These are phyloP conservation scores for Botryotinia narcissicola DNA, from an alignment of 2,329 filamentous ascomycete genomes.

Conservation along the genomic window DNA sequence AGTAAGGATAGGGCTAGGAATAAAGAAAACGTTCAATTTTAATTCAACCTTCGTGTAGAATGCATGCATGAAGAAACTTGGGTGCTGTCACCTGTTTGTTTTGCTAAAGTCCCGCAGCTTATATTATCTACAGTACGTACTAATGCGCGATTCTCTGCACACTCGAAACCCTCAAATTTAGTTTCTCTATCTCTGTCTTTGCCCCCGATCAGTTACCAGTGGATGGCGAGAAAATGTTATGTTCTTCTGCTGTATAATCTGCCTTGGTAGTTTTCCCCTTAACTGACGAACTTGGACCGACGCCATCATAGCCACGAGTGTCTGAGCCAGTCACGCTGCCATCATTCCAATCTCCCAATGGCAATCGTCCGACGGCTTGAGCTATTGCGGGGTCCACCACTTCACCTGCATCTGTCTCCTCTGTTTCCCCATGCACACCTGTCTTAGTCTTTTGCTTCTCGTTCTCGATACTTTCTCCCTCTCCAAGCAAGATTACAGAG, in stretches of 20 bases:
- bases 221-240: background rate
- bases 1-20: constrained; percentile 20
- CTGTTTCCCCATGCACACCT: background rate
- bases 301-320: background rate
- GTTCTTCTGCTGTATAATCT: background rate
- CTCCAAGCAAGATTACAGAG: background rate
- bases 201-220: background rate
- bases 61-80: background rate
- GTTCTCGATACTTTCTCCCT: background rate
- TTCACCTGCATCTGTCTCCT: background rate
- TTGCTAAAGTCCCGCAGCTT: constrained; percentile 2
- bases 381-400: background rate
- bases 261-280: background rate
- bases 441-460: background rate
- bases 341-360: background rate
- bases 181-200: background rate
- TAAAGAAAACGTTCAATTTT: constrained; percentile 18
- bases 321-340: background rate
- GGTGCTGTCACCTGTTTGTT: background rate
- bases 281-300: background rate
- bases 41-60: constrained; percentile 9
- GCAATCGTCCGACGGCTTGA: background rate
- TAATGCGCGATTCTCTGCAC: background rate
- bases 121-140: background rate
- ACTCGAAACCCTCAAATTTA: background rate